A percentile compares a stretch with the other conserved stretches of the same genome.
Evolutionary conservation across 192 early-diverging fungal genomes (phyloP).

Genomic region (Entophlyctis luteolus): DNA sequence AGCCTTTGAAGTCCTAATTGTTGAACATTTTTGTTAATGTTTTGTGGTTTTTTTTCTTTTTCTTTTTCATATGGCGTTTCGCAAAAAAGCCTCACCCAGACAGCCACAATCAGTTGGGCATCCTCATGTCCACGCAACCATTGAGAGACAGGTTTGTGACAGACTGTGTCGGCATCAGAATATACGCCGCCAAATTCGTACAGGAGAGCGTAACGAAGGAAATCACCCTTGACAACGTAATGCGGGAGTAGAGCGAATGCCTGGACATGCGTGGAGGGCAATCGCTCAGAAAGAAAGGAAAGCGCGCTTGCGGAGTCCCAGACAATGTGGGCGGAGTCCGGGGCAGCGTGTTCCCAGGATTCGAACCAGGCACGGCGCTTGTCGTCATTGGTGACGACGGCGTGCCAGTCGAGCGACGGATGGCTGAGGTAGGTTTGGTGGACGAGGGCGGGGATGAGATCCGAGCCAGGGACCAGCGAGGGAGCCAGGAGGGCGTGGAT

Average conservation of each 20-base stretch:
- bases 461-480: too few relatives aligned
- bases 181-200: slow-evolving; percentile 30
- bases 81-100: background rate
- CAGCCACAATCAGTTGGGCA: slow-evolving; percentile 8
- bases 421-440: background rate
- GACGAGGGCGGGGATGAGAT: background rate
- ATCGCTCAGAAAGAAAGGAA: background rate
- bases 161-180: slow-evolving; percentile 27
- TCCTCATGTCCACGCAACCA: slow-evolving; percentile 12
- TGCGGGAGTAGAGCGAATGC: background rate
- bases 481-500: too few relatives aligned
- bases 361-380: background rate
- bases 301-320: background rate
- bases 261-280: background rate
- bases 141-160: slow-evolving; percentile 16
- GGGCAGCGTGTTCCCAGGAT: background rate
- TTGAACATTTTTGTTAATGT: too few relatives aligned
- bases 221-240: background rate
- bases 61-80: background rate
- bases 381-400: background rate
- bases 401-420: background rate
- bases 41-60: background rate
- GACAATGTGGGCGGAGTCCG: background rate
- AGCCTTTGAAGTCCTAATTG: background rate
- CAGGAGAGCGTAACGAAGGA: slow-evolving; percentile 24